Conservation (phyloP, 2,329 filamentous ascomycete species). For the Trichoderma hamatum region DNA sequence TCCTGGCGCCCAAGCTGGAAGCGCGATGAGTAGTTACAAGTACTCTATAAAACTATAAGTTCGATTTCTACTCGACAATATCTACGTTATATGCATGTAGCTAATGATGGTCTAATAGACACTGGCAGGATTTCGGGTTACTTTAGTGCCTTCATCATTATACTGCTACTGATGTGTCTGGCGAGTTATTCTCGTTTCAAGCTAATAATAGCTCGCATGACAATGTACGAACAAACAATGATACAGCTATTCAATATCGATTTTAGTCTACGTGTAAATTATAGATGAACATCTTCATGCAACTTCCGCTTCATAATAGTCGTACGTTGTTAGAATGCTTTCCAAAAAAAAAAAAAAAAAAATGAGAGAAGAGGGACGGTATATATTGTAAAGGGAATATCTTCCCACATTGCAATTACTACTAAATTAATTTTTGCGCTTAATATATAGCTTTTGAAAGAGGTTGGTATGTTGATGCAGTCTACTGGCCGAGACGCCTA, state of each 20-base stretch:
- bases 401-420: neutral
- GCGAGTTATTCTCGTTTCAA: neutral
- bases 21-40: neutral
- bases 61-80: neutral
- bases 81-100: neutral
- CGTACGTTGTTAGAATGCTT: neutral
- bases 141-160: neutral
- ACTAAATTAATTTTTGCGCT: too few species aligned
- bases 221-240: neutral
- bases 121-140: neutral
- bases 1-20: neutral
- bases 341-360: neutral
- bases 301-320: neutral
- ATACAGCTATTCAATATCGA: neutral
- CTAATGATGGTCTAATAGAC: neutral
- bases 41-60: neutral
- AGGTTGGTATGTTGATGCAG: neutral
- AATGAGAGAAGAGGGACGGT: neutral
- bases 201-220: too few species aligned
- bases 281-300: neutral
- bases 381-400: neutral
- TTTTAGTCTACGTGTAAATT: neutral
- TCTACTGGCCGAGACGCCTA: neutral
- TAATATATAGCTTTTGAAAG: neutral
- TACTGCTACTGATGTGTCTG: neutral